Evolutionary conservation across 1,284 basidiomycete species (phyloP), one percentile per base, ranked within the genome.

Genomic region (Malassezia equina): DNA sequence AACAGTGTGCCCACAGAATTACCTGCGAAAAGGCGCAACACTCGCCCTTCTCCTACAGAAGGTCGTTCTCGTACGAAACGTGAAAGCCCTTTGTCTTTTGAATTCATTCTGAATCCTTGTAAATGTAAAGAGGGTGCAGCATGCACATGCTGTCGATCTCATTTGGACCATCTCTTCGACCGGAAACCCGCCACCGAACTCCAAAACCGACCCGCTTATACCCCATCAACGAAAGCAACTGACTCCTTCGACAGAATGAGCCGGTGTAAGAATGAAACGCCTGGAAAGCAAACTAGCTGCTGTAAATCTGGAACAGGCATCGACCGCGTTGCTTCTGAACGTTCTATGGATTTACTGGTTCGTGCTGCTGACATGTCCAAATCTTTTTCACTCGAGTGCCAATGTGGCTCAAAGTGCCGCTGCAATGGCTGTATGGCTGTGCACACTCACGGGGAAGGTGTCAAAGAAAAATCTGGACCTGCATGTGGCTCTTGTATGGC

Each of bases 91-190:
- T 58, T 65, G 6, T 65, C 64, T 23, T 63, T 69, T 3, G 61
- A 62, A 8, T 61, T 54, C 24, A 55, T 69, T 28, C 63, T 69
- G 54, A 69, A 69, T 25, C 67, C 67, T 8, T 67, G 67, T 34
- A 55, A 51, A 8, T 69, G 66, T 29, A 55, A 62, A 41, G 58
- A 55, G 41, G 52, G 57, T 7, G 55, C 61, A 9, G 29, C 57
- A 8, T 65, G 63, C 27, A 51, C 47, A 0, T 65, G 63, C 47
- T 67, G 65, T 44, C 55, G 47, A 7, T 36, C 29, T 15, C 33
- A 29, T 34, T 46, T 31, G 4, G 44, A 46, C 19, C 25, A 46
- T n/a, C 23, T 29, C 2, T 39, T 21, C 4, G 8, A 39, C 5
- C 6, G 36, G 11, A 21, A 5, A n/a, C 29, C 21, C 45, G 15